Evolutionary conservation across 2,329 filamentous ascomycete species (phyloP), one percentile per base, ranked within the genome.

Genomic region (Keithomyces neogunnii): DNA sequence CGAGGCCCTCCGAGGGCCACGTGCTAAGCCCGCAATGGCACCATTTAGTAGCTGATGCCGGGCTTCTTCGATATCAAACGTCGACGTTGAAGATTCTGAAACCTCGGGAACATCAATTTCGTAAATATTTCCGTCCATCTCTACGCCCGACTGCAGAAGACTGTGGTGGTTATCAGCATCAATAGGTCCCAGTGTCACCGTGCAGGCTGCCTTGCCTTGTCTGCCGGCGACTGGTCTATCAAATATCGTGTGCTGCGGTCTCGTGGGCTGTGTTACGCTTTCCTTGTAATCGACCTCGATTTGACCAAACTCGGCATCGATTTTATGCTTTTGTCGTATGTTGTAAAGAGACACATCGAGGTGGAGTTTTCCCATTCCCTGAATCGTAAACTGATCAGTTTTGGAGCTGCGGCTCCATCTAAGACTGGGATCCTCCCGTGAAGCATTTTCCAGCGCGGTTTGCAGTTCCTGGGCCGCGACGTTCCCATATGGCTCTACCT

Each of bases 251-350:
- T 77, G 80, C 38, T 84, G 76, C 0, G 79, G 70, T 0, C 66
- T 64, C 1, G 84, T 85, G 0, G 76, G 61, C 3, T 73, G 72
- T 0, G 82, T 80, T 8, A 93, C 73, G 46, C 84, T 86, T 70
- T 99, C 93, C 50, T 95, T 86, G 69, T 97, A 99, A 58, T 95
- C 90, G 54, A 99, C 96, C 60, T 96, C 88, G 55, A 99, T 95
- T 49, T 84, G 85, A 10, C 92, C 91, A 74, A 96, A 96, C 72
- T 84, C 55, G 76, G 90, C 77, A 82, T 96, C 67, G 75, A 78
- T 89, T 66, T 93, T 95, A 70, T 96, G 85, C 62, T 95, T 89
- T 49, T 89, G 88, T 57, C 93, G 83, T 8, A 99, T 80, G 43
- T 91, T 82, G 66, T 97, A 89, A 47, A 89, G 76, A 0, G 92